A percentile compares a stretch with the other conserved stretches of the same genome.
phyloP scores from a whole-genome alignment of 129 eudicot genomes.

The carrot (Daucus carota) region DNA sequence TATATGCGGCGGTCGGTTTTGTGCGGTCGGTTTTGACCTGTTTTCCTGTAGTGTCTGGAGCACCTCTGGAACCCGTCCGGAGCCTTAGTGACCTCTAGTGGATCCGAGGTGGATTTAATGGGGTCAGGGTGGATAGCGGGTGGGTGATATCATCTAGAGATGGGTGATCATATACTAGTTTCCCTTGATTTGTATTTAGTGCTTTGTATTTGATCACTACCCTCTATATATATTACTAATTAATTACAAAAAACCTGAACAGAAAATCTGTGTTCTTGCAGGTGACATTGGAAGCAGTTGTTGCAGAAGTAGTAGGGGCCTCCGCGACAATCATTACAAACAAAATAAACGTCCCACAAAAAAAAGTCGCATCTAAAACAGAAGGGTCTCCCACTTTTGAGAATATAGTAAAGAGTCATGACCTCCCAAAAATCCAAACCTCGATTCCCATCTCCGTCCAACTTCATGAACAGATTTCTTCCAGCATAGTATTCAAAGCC shows the following conservation, averaged over 20 bases:
- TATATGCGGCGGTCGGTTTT: no score
- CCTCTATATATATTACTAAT: no score
- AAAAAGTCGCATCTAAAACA: conserved; percentile 11
- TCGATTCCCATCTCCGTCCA: conserved; percentile 31
- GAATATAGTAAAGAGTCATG: conserved; percentile 41
- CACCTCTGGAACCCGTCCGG: no score
- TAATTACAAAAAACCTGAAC: background rate
- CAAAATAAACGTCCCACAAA: conserved; percentile 20
- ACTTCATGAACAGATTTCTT: conserved; percentile 23
- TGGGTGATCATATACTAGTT: no score
- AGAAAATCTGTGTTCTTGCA: background rate
- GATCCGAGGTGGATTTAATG: no score
- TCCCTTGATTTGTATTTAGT: no score
- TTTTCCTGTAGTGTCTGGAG: no score
- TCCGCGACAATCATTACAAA: conserved; percentile 31
- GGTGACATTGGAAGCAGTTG: background rate
- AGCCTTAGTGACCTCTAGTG: no score
- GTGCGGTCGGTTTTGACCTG: no score
- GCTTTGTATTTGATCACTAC: no score
- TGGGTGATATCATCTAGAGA: no score
- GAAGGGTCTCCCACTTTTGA: conserved; percentile 46
- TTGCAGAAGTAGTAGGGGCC: background rate
- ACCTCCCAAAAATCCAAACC: conserved; percentile 42
- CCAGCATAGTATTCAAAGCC: conserved; percentile 25
- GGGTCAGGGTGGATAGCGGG: no score